Base-by-base conservation (phyloP, 352 stramenopile species). In the Phytophthora nicotianae region DNA sequence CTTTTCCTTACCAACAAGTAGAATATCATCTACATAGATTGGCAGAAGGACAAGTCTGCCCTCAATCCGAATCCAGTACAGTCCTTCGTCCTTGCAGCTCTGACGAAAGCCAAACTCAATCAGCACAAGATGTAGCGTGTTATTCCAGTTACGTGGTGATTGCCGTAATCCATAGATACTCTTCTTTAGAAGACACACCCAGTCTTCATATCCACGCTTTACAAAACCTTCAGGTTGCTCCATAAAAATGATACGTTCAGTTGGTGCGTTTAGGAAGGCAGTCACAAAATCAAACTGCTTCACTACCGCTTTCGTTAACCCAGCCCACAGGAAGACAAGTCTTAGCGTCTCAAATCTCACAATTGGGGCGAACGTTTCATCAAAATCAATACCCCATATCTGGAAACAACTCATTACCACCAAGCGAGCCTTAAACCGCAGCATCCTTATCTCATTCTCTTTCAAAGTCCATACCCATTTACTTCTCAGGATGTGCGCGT, bases 341-440 rank as follows among this genome's bases (percentile, higher is more conserved):
- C 29, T 5, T 17, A 65, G 17, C 5, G 40, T 53, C n/a, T 65
- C 48, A 42, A 65, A 65, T 23, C 40, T 35, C 10, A 46, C 14
- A 7, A 62, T 45, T 33, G 54, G 45, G 43, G 53, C 21, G 9
- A 62, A 54, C 23, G 54, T 50, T 13, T 65, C 57, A 52, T 65
- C 48, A 65, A 50, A 65, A 17, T 65, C 57, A 41, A 58, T 42
- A 29, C 37, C 37, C 38, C 47, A 58, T 29, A 58, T 65, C 41
- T 65, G 48, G 13, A 49, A 49, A 13, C 58, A 58, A 32, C 57
- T 40, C 0, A 50, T 23, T n/a, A 65, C 57, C 2, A 53, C 57
- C 13, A 65, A n/a, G 14, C 48, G 16, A 21, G 48, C 41, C 16
- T 53, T 58, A 32, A 65, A 65, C 16, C 48, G 6, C 10, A 65